These are phyloP conservation scores for Glaciozyma martinii DNA, from an alignment of 768 basidiomycete species.

Conservation along the genomic window DNA sequence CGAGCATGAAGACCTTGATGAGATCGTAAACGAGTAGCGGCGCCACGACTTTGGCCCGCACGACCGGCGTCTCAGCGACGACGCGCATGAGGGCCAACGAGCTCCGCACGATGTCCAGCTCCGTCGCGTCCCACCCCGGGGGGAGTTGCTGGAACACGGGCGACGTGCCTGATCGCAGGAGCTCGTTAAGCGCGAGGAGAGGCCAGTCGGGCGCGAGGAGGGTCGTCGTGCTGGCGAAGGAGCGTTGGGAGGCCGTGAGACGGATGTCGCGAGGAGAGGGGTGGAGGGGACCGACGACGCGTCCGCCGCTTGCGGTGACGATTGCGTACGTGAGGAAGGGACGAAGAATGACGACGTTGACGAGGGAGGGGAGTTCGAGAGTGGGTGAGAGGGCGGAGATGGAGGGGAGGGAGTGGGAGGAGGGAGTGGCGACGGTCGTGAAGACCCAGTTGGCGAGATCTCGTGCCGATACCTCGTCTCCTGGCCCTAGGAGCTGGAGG, in stretches of 20 bases:
- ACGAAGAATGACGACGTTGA: background rate
- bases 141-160: slow-evolving; percentile 63
- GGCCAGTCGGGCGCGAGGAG: slow-evolving; percentile 55
- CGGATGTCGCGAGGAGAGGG: slow-evolving; percentile 49
- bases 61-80: slow-evolving; percentile 12
- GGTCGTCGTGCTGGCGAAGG: slow-evolving; percentile 45
- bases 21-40: slow-evolving; percentile 55
- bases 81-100: slow-evolving; percentile 50
- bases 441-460: slow-evolving; percentile 27
- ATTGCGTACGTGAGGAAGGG: slow-evolving; percentile 24
- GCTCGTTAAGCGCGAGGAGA: slow-evolving; percentile 60
- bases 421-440: background rate
- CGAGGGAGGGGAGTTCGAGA: slow-evolving; percentile 11
- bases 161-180: slow-evolving; percentile 67
- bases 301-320: slow-evolving; percentile 9
- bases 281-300: slow-evolving; percentile 19
- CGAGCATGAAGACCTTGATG: slow-evolving; percentile 94
- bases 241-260: slow-evolving; percentile 41
- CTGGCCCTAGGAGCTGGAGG: slow-evolving; percentile 24
- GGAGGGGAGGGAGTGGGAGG: background rate
- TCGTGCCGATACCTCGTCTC: slow-evolving; percentile 49
- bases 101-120: slow-evolving; percentile 64
- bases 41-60: slow-evolving; percentile 17
- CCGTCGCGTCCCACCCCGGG: slow-evolving; percentile 63
- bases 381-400: background rate